Base-by-base conservation (phyloP, 2,329 filamentous ascomycete genomes). In the Cercospora zeina region DNA sequence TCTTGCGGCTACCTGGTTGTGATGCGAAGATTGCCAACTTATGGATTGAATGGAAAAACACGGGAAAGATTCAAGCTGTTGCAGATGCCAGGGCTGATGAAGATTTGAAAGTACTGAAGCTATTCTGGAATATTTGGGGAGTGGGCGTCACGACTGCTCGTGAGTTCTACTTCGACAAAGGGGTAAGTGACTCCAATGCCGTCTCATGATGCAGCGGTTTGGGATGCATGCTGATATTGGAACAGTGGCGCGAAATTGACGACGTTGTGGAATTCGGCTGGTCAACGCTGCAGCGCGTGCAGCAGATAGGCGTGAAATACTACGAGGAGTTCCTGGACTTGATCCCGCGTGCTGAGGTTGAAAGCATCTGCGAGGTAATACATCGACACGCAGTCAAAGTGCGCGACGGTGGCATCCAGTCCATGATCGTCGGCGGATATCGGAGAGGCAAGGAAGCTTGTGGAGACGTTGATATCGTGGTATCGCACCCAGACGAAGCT, bases 241-340 rank as follows among this genome's bases (percentile, higher is more conserved):
- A 3, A 45, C 4, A 51, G 30, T 97, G 91, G 90, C 83, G 85
- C 63, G 89, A 95, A 63, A 79, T 96, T 0, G 91, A 97, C 70
- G 93, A 97, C 69, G 79, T 97, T 2, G 81, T 96, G 42, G 89
- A 96, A 70, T 83, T 87, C 69, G 92, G 90, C 10, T 97, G 93
- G 93, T 74, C 80, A 19, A 81, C 76, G 0, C 80, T 97, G 1
- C 88, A 83, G 0, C 86, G 92, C 11, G 89, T 91, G 1, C 93
- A 97, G 75, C 92, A 97, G 73, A 96, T 97, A 59, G 93, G 95
- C 0, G 80, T 97, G 49, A 97, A 97, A 73, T 97, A 87, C 76
- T 96, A 96, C 73, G 89, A 96, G 34, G 93, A 97, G 66, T 89
- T 99, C 59, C 78, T 84, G 50, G 76, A 82, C 14, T 86, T 84